Evolutionary conservation across 176 grass and related monocot species (phyloP), one percentile per base, ranked within the genome.

Genomic region (Calamus simplicifolius): DNA sequence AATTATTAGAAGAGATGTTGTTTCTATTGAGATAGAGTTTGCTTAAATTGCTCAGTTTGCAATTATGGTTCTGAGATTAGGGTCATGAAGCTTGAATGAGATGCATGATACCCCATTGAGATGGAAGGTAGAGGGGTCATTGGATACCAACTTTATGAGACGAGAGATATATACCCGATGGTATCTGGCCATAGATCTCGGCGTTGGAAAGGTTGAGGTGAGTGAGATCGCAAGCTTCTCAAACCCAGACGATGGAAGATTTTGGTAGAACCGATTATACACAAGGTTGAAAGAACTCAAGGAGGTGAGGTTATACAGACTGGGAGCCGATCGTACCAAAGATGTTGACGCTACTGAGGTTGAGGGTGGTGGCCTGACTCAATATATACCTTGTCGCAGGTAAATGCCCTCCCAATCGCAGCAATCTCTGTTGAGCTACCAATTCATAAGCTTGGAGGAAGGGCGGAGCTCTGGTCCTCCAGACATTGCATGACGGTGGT

Each of bases 131-230:
- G 77, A 79, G 16, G 82, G 25, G n/a, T 84, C 85, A 0, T 84
- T 80, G 0, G 60, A 78, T 0, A 85, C 59, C n/a, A 89, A 70
- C 0, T 72, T 58, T 54, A 3, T 63, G 4, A 85, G 61, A 21
- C 49, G 50, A 26, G 68, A 49, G 15, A 89, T n/a, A n/a, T n/a
- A n/a, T 49, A 63, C 58, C 59, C 27, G 5, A 19, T 3, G 86
- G 74, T 5, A 89, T 64, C 27, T 72, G 52, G 38, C 74, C 81
- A 10, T 56, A 48, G 23, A 89, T 73, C 17, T 67, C 74, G 5
- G 73, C 15, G 43, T 64, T 50, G 2, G 86, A 89, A 63, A 89
- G 78, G 68, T 89, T 75, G 49, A 85, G 70, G 53, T 73, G 38
- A 6, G 38, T 77, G 55, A 89, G 59, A 53, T 81, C 52, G 29